Evolutionary conservation across 768 basidiomycete species (phyloP).

Genomic region (Erythrobasidium yunnanense): DNA sequence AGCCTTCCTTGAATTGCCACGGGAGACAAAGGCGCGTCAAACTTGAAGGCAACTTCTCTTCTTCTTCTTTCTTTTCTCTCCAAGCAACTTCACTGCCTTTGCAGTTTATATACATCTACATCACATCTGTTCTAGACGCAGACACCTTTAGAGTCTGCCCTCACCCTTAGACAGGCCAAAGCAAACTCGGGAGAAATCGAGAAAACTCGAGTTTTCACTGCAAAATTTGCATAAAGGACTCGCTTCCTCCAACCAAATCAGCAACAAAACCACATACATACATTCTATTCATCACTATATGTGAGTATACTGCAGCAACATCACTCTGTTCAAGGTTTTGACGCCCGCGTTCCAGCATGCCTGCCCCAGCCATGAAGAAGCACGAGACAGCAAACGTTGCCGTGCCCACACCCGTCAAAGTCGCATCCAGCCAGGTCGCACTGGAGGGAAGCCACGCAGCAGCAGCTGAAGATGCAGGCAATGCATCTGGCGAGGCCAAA

Average conservation of each 20-base stretch:
- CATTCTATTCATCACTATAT: no score
- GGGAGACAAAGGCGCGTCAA: no score
- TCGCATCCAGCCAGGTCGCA: conserved; percentile 16
- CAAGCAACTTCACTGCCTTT: not conserved
- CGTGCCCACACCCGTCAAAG: conserved; percentile 30
- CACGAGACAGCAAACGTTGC: conserved; percentile 20
- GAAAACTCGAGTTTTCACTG: no score
- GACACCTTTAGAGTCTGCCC: no score
- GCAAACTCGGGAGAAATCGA: no score
- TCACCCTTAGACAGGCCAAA: no score
- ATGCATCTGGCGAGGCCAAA: conserved; percentile 32
- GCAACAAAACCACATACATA: not conserved
- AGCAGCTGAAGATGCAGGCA: conserved; percentile 24
- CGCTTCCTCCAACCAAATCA: conserved; percentile 37
- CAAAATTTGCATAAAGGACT: no score
- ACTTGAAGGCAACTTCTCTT: no score
- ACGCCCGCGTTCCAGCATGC: conserved; percentile 15
- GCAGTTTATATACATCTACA: not conserved
- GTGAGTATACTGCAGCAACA: not conserved
- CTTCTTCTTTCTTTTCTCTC: not conserved
- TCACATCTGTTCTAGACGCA: no score
- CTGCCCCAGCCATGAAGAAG: conserved; percentile 23
- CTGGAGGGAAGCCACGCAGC: conserved; percentile 27
- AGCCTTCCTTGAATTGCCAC: no score
- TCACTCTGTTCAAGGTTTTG: not conserved